These are phyloP conservation scores for Eucalyptus pumila DNA, from an alignment of 345 rosid genomes.

Conservation along the genomic window DNA sequence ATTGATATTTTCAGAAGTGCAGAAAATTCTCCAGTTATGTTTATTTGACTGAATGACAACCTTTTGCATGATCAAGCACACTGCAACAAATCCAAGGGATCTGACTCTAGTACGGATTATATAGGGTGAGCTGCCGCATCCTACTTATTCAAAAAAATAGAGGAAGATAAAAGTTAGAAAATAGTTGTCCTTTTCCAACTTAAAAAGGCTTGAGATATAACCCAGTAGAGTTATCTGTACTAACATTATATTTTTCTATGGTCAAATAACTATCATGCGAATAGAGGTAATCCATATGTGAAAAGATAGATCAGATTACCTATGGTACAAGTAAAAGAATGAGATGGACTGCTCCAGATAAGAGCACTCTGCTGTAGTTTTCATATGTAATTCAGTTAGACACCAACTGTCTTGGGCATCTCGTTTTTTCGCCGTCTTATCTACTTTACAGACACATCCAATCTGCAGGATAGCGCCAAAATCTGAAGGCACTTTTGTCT, in stretches of 20 bases:
- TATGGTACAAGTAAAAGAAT: constrained; percentile 77
- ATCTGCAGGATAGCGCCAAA: constrained; percentile 75
- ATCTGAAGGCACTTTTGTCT: constrained; percentile 67
- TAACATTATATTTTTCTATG: not conserved
- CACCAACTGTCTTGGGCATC: constrained; percentile 76
- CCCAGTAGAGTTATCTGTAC: not conserved
- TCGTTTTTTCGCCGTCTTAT: constrained; percentile 51
- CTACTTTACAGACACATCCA: constrained; percentile 92
- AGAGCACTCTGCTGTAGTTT: constrained; percentile 81
- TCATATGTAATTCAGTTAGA: constrained; percentile 72
- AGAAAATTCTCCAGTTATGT: not conserved
- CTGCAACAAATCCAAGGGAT: not conserved
- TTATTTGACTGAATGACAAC: not conserved
- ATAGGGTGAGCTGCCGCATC: not conserved
- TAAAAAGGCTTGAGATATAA: not conserved
- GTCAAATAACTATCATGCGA: not conserved
- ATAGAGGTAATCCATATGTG: not conserved
- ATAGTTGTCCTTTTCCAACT: not conserved
- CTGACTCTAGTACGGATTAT: not conserved
- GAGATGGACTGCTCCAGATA: constrained; percentile 73
- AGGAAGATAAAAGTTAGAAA: not conserved
- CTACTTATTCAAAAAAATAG: not conserved
- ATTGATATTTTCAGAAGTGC: not conserved
- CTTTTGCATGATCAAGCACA: not conserved
- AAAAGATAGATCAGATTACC: constrained; percentile 26